Percentiles rank a stretch among this genome's conserved stretches.
Conservation (phyloP, 1,139 yeast genomes). For the Fermentozyma sake region DNA sequence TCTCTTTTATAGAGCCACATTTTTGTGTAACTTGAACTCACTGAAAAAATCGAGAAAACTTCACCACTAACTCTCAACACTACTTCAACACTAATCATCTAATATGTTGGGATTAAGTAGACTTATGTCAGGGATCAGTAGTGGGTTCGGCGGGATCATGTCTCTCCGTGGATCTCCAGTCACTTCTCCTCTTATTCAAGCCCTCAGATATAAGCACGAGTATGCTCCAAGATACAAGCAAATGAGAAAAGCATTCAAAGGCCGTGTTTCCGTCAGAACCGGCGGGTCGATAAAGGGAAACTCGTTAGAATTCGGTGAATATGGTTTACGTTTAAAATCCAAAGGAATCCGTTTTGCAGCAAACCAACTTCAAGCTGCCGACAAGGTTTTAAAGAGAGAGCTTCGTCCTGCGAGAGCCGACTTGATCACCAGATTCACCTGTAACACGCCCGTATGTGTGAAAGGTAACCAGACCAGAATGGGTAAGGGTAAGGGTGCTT, state of each 20-base stretch:
- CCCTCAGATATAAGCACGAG: constrained; percentile 66
- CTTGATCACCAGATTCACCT: constrained; percentile 74
- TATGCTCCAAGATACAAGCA: constrained; percentile 78
- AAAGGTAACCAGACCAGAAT: constrained; percentile 99
- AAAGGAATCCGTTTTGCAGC: constrained; percentile 89
- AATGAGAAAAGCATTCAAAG: constrained; percentile 83
- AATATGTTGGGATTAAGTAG: too few relatives aligned
- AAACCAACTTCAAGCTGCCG: constrained; percentile 87
- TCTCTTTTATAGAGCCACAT: too few relatives aligned
- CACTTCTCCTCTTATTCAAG: background rate
- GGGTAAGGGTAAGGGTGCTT: constrained; percentile 99
- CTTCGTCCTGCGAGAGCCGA: constrained; percentile 70
- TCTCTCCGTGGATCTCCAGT: too few relatives aligned
- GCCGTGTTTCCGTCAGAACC: constrained; percentile 88
- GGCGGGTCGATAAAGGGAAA: constrained; percentile 95
- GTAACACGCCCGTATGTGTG: constrained; percentile 86
- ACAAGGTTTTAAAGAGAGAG: constrained; percentile 74
- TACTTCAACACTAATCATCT: too few relatives aligned
- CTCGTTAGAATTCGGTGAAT: constrained; percentile 71
- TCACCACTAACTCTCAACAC: too few relatives aligned
- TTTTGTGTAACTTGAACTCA: too few relatives aligned
- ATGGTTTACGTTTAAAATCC: constrained; percentile 81
- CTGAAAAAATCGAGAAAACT: too few relatives aligned
- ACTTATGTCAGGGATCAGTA: too few relatives aligned
- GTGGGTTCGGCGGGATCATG: too few relatives aligned